Conservation (phyloP, 352 stramenopile species). For the Globisporangium ultimum region DNA sequence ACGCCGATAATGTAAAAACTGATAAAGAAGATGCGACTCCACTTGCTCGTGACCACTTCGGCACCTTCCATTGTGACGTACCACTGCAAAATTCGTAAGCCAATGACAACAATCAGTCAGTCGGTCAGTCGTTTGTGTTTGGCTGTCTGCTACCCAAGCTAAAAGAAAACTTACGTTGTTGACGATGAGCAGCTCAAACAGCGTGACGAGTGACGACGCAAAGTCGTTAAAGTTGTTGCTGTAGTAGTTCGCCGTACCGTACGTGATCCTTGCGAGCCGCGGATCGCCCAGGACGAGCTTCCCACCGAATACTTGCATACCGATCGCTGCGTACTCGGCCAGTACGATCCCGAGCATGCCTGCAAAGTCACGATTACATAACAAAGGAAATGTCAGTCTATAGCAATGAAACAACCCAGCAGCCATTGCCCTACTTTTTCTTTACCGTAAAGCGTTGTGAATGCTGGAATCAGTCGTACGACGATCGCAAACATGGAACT, state of each 20-base stretch:
- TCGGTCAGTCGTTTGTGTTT: no score
- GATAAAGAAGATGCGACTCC: constrained; percentile 67
- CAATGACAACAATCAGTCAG: not conserved
- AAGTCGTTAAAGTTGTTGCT: constrained; percentile 84
- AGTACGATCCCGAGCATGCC: constrained; percentile 63
- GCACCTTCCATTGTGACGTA: constrained; percentile 67
- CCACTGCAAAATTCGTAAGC: constrained; percentile 30
- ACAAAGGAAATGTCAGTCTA: not conserved
- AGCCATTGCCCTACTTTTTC: no score
- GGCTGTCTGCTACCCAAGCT: no score
- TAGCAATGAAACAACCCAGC: no score
- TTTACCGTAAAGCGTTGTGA: constrained; percentile 53
- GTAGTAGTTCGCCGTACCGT: constrained; percentile 49
- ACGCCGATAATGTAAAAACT: constrained; percentile 70
- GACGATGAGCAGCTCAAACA: constrained; percentile 77
- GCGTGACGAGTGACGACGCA: constrained; percentile 42
- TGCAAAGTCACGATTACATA: constrained; percentile 8
- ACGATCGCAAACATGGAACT: constrained; percentile 57
- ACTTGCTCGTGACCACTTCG: constrained; percentile 45
- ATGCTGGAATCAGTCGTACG: constrained; percentile 40
- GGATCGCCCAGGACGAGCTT: constrained; percentile 40
- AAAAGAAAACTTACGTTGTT: constrained; percentile 53
- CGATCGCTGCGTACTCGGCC: constrained; percentile 54
- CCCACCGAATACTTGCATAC: constrained; percentile 61
- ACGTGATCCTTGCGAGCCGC: constrained; percentile 32